Evolutionary conservation across 1,284 basidiomycete species (phyloP).

Genomic region (Fistulinella cinereoalba): DNA sequence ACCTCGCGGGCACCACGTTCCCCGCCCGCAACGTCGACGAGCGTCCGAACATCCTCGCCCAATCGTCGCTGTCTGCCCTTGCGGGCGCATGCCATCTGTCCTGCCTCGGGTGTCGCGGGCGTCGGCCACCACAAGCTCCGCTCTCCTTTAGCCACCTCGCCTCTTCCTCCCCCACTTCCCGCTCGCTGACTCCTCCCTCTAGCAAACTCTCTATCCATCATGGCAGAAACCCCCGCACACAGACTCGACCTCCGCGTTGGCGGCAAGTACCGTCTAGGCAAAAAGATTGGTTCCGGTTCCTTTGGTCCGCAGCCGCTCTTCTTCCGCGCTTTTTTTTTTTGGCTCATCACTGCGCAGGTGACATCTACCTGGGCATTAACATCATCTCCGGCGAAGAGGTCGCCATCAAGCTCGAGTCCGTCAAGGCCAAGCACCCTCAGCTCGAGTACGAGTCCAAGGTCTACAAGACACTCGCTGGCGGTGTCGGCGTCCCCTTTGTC

Average conservation of each 20-base stretch:
- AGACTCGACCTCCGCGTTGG: constrained; percentile 94
- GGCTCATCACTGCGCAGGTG: constrained; percentile 53
- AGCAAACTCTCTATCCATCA: constrained; percentile 32
- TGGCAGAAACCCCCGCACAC: constrained; percentile 70
- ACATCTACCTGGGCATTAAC: constrained; percentile 99
- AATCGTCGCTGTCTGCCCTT: neutral
- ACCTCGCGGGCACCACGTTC: constrained; percentile 34
- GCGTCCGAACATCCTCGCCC: constrained; percentile 5
- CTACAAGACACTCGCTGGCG: constrained; percentile 96
- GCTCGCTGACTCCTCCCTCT: neutral
- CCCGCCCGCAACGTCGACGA: constrained; percentile 5
- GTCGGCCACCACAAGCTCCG: constrained; percentile 27
- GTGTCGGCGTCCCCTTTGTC: constrained; percentile 97
- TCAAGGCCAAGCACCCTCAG: constrained; percentile 99
- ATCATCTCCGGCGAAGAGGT: constrained; percentile 99
- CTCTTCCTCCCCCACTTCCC: constrained; percentile 6
- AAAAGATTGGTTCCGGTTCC: constrained; percentile 99
- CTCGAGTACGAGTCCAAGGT: constrained; percentile 98
- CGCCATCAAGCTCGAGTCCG: constrained; percentile 99
- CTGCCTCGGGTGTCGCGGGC: constrained; percentile 4
- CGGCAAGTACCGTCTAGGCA: constrained; percentile 98
- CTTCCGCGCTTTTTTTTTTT: neutral
- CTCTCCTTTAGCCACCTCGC: constrained; percentile 12
- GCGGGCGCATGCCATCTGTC: neutral
- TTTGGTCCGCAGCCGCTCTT: constrained; percentile 69